Percentiles rank a stretch among this genome's conserved stretches.
phyloP scores from a whole-genome alignment of 164 flowering plant genomes.

The Euptelea pleiosperma region DNA sequence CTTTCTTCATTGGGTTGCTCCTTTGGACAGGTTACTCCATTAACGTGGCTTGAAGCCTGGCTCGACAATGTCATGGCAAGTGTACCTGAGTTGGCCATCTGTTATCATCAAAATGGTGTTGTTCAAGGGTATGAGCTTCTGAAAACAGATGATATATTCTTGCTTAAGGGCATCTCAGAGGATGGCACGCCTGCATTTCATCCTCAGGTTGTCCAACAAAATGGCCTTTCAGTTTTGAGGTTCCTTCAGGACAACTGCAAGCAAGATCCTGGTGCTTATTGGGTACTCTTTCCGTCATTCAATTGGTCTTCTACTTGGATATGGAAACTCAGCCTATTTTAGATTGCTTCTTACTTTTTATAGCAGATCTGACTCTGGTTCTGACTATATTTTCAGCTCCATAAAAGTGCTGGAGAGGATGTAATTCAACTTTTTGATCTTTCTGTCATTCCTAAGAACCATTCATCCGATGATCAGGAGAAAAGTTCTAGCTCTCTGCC shows the following conservation, averaged over 20 bases:
- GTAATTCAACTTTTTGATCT: conserved; percentile 95
- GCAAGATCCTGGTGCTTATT: conserved; percentile 98
- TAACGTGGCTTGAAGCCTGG: conserved; percentile 99
- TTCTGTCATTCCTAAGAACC: conserved; percentile 64
- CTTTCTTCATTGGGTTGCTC: conserved; percentile 2
- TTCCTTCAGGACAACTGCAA: conserved; percentile 96
- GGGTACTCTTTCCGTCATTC: conserved; percentile 52
- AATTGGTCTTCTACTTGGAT: conserved; percentile 5
- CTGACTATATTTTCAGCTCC: conserved; percentile 49
- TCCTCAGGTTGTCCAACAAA: conserved; percentile 96
- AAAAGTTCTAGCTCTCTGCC: conserved; percentile 58
- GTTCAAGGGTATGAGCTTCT: conserved; percentile 95
- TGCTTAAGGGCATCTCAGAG: conserved; percentile 81
- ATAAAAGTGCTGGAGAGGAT: conserved; percentile 94
- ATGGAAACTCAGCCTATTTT: not conserved
- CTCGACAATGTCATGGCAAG: conserved; percentile 98
- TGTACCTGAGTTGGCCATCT: conserved; percentile 95
- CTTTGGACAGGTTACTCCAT: conserved; percentile 67
- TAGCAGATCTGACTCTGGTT: conserved; percentile 4
- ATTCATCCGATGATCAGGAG: conserved; percentile 50
- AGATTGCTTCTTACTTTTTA: not conserved
- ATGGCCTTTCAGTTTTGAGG: conserved; percentile 91
- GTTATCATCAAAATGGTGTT: conserved; percentile 92
- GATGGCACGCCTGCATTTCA: conserved; percentile 95
- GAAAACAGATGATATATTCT: conserved; percentile 91